Evolutionary conservation across 1,284 basidiomycete genomes (phyloP), one percentile per base, ranked within the genome.

Genomic region (Apiotrichum mycotoxinovorans): DNA sequence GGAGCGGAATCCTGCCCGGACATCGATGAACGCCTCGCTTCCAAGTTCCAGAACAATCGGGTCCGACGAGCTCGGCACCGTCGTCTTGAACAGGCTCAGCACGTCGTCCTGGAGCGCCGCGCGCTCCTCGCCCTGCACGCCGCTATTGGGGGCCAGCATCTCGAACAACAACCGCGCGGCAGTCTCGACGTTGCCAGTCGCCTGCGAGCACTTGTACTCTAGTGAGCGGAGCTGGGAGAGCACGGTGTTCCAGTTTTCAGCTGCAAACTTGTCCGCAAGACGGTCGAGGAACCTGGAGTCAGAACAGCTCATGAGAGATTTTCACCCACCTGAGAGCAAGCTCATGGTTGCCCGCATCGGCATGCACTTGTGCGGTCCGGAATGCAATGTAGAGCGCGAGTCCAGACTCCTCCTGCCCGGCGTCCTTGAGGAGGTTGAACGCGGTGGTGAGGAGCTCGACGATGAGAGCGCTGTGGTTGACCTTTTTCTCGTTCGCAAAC

Each of bases 381-480:
- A 84, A 87, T 2, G 91, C 91, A 44, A 96, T 87, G 80, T 85
- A 90, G 15, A 92, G 78, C 0, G 89, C 91, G 60, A 91, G 78
- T 5, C 91, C 84, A 2, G 84, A 84, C 60, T 87, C 77, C 8
- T 65, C 62, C 15, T 52, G 40, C 63, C 81, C 55, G 70, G 72
- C 43, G 61, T 84, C 86, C 76, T 92, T 94, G 80, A 95, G 91
- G 12, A 91, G 73, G 64, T 93, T 88, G 71, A 95, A 94, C 1
- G 93, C 83, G 69, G 92, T 90, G 1, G 89, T 93, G 68, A 91
- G 92, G 1, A 96, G 81, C 81, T 96, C 93, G 33, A 93, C 79
- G 37, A 89, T 84, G 50, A 92, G 80, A 2, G 83, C 83, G 23
- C 87, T 74, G 74, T 96, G 92, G 60, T 94, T 89, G 3, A 94